Conservation (phyloP, 2,329 filamentous ascomycete genomes). For the Paracamarosporium sp. region DNA sequence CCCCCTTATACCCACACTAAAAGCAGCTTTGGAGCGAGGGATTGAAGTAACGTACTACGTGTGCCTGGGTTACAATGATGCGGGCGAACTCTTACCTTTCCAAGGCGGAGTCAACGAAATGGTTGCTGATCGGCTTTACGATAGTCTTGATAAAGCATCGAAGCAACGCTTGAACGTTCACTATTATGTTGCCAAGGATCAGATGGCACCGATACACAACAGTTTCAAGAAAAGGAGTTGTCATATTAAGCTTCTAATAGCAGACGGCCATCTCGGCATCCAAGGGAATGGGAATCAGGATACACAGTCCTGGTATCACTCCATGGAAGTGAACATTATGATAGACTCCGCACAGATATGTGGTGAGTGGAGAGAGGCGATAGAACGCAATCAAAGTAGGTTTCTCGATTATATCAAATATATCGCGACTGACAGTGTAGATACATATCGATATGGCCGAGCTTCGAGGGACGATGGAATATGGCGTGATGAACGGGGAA, state of each 20-base stretch:
- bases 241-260: constrained; percentile 80
- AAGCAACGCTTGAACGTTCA: constrained; percentile 64
- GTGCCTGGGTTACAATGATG: constrained; percentile 80
- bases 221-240: constrained; percentile 70
- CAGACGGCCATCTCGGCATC: constrained; percentile 72
- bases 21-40: constrained; percentile 70
- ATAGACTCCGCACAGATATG: constrained; percentile 71
- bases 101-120: constrained; percentile 81
- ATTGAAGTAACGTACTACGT: constrained; percentile 74
- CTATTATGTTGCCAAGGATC: constrained; percentile 79
- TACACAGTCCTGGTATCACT: constrained; percentile 80
- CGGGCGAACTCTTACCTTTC: constrained; percentile 75
- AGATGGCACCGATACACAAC: constrained; percentile 71
- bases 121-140: constrained; percentile 67
- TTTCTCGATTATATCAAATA: neutral
- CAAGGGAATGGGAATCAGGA: constrained; percentile 82
- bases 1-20: constrained; percentile 68
- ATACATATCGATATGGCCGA: constrained; percentile 66
- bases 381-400: constrained; percentile 67
- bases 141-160: constrained; percentile 57
- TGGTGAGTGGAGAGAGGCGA: constrained; percentile 65
- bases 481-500: constrained; percentile 62
- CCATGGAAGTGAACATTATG: constrained; percentile 79
- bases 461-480: constrained; percentile 64
- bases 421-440: constrained; percentile 2